Base-by-base conservation (phyloP, 192 early-diverging fungal genomes). In the Linnemannia hyalina region DNA sequence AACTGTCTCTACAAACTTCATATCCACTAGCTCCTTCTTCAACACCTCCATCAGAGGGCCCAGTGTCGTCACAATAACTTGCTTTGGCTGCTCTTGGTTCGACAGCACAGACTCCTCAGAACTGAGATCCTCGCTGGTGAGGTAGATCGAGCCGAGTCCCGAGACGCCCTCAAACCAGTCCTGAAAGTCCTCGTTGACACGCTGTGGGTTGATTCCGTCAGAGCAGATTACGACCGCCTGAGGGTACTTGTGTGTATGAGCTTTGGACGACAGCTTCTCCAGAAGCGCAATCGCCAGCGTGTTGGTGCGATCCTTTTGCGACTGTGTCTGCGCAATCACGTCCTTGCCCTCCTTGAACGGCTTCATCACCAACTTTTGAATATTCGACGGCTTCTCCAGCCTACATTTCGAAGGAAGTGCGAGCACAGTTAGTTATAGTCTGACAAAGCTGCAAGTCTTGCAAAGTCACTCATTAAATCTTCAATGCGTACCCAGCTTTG, bases 251-350 rank as follows among this genome's bases (percentile, higher is more conserved):
- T 78, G 74, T 5, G 71, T 75, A 20, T 49, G 22, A 46, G 76
- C 77, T 1, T 74, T 26, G 4, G 78, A 1, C 6, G 78, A 73
- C 4, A 86, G 71, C 23, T 86, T 86, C 40, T 86, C 79, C n/a
- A 81, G 32, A 4, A 86, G 38, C 2, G 75, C 75, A 35, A 86
- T 81, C 5, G 79, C 84, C 57, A 86, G 29, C 4, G 84, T 86
- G 68, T 78, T 86, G 69, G 84, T 86, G 23, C 84, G 84, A 68
- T 86, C 84, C 22, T 78, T 86, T 65, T 81, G 84, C 3, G 84
- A 86, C 57, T 86, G 84, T 15, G 84, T 71, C 65, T 86, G 84
- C 22, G 84, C 84, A 49, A 86, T 81, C 26, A 86, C 79, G 38
- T 86, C 84, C 54, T 70, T 80, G 72, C 84, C 84, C 20, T 77